Base-by-base conservation (phyloP, 2,329 filamentous ascomycete genomes). In the Fusarium sulawesiense region DNA sequence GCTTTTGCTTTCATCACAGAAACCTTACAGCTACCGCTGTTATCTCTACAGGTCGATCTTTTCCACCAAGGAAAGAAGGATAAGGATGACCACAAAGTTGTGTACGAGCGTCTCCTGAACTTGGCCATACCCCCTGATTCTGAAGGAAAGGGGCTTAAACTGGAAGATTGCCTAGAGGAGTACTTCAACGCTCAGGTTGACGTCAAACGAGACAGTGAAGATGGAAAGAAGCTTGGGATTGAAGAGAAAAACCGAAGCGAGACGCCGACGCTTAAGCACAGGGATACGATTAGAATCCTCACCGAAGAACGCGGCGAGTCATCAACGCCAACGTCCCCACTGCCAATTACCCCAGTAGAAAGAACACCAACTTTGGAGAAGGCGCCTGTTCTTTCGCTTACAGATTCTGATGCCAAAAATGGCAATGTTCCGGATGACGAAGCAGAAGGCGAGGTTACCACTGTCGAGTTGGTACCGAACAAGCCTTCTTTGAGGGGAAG, bases 131-230 rank as follows among this genome's bases (percentile, higher is more conserved):
- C 93, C 0, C 85, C 90, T 2, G 90, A 93, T 51, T 86, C 89
- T 8, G 88, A 92, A 47, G 90, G 89, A 25, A 89, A 89, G 62
- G 85, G 87, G 4, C 86, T 98, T 66, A 94, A 91, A 29, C 82
- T 99, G 21, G 96, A 98, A 79, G 92, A 97, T 71, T 98, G 95
- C 73, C 82, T 99, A 20, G 94, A 98, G 78, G 90, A 92, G 56
- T 98, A 98, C 76, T 98, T 98, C 85, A 98, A 98, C 80, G 94
- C 94, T 60, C 88, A 90, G 59, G 93, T 99, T 56, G 94, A 98
- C 75, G 94, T 99, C 4, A 90, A 92, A 71, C 87, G 95, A 55
- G 92, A 95, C 60, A 87, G 85, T 56, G 79, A 84, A 32, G 86
- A 87, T 56, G 85, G 89, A 69, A 86, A 87, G 72, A 79, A 82